Evolutionary conservation across 805 yeast genomes (phyloP).

Genomic region (Dipodascus albidus): DNA sequence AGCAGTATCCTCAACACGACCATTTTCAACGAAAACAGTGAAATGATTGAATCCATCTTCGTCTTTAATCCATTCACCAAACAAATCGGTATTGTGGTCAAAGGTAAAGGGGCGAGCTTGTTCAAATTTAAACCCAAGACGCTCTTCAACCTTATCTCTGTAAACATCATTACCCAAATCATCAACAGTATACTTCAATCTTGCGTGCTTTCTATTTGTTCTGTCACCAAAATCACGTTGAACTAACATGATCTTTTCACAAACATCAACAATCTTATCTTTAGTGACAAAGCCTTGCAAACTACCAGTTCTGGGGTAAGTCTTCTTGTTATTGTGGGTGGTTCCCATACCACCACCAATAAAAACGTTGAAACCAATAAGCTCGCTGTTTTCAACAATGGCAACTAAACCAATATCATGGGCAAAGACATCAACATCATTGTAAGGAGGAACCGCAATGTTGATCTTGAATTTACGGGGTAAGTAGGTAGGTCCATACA

Average conservation of each 20-base stretch:
- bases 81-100: conserved; percentile 79
- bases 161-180: conserved; percentile 83
- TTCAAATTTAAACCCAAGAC: conserved; percentile 64
- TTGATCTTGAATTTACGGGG: conserved; percentile 95
- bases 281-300: conserved; percentile 63
- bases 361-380: conserved; percentile 75
- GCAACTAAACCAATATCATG: conserved; percentile 91
- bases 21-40: conserved; percentile 91
- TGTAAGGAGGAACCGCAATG: conserved; percentile 90
- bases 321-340: conserved; percentile 91
- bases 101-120: conserved; percentile 64
- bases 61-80: conserved; percentile 80
- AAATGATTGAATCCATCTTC: conserved; percentile 69
- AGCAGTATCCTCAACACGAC: conserved; percentile 88
- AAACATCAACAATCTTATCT: conserved; percentile 62
- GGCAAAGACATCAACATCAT: conserved; percentile 94
- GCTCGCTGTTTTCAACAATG: conserved; percentile 51
- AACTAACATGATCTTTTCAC: conserved; percentile 86
- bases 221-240: conserved; percentile 95
- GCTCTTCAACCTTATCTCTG: conserved; percentile 70
- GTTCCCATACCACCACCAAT: conserved; percentile 99
- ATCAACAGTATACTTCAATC: conserved; percentile 93
- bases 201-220: conserved; percentile 92
- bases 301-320: conserved; percentile 92
- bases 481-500: conserved; percentile 74